Conservation (phyloP, 495 filamentous ascomycete species). For the Aspergillus nidulans region DNA sequence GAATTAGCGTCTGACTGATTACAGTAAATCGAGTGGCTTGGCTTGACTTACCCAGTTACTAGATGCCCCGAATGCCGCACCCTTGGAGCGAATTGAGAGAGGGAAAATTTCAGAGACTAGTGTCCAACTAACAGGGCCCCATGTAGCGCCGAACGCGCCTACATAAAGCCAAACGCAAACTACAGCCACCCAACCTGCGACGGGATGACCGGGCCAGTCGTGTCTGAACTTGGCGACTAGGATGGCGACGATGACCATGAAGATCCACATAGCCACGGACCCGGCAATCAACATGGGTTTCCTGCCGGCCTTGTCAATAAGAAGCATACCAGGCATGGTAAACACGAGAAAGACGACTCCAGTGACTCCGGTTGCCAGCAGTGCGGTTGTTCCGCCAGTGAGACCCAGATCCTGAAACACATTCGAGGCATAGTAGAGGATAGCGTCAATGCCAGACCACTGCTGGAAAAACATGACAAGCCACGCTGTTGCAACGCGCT, state of each 20-base stretch:
- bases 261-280: neutral
- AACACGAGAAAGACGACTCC: neutral
- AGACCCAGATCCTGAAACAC: conserved; percentile 46
- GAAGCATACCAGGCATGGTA: conserved; percentile 43
- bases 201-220: neutral
- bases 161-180: conserved; percentile 44
- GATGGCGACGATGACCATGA: neutral
- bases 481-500: neutral
- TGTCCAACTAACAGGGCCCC: conserved; percentile 45
- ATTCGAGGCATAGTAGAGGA: conserved; percentile 62
- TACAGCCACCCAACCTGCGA: conserved; percentile 29
- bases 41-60: conserved; percentile 44
- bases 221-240: neutral
- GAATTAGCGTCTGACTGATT: neutral
- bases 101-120: conserved; percentile 45
- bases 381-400: conserved; percentile 14
- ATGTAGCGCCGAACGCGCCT: conserved; percentile 43
- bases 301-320: neutral
- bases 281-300: conserved; percentile 1
- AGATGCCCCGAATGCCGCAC: conserved; percentile 37
- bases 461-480: conserved; percentile 54
- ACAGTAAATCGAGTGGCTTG: too few species aligned
- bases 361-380: neutral
- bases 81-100: conserved; percentile 41
- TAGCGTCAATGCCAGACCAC: conserved; percentile 48